A percentile compares a stretch with the other conserved stretches of the same genome.
Conservation (phyloP, 768 basidiomycete species). For the Royoungia palumana region DNA sequence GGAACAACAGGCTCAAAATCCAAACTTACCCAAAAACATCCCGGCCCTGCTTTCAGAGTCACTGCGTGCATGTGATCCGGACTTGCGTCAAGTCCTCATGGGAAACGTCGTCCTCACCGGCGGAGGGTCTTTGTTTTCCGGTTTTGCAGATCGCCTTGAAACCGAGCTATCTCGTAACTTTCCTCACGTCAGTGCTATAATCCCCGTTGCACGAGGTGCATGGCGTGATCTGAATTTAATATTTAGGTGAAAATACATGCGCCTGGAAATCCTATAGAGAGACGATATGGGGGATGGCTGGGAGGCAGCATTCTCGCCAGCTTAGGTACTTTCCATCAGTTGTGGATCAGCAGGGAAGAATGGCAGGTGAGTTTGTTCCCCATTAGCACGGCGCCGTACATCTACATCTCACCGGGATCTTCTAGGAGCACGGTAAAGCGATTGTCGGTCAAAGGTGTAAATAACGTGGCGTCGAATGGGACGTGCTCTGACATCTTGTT, state of each 20-base stretch:
- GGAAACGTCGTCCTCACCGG: conserved; percentile 96
- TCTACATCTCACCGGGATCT: conserved; percentile 3
- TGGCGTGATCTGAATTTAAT: conserved; percentile 8
- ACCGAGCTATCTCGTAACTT: conserved; percentile 72
- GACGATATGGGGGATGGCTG: conserved; percentile 91
- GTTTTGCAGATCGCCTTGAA: conserved; percentile 79
- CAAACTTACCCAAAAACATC: conserved; percentile 71
- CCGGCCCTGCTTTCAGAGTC: conserved; percentile 74
- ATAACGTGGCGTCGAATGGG: conserved; percentile 32
- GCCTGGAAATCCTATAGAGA: conserved; percentile 85
- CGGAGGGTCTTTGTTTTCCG: conserved; percentile 83
- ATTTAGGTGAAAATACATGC: conserved; percentile 87
- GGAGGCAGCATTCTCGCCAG: conserved; percentile 94
- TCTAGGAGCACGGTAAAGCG: conserved; percentile 74
- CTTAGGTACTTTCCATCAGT: conserved; percentile 95
- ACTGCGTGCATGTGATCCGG: conserved; percentile 83
- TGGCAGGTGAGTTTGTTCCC: conserved; percentile 64
- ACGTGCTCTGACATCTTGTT: not conserved
- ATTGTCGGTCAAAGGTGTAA: conserved; percentile 88
- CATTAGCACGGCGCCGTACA: not conserved
- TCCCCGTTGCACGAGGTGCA: not conserved
- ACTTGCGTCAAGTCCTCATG: conserved; percentile 85
- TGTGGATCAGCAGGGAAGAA: conserved; percentile 93
- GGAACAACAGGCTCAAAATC: conserved; percentile 45
- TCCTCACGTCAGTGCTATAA: conserved; percentile 60